Base-by-base conservation (phyloP, 306 rosid genomes). In the Glycine latifolia region DNA sequence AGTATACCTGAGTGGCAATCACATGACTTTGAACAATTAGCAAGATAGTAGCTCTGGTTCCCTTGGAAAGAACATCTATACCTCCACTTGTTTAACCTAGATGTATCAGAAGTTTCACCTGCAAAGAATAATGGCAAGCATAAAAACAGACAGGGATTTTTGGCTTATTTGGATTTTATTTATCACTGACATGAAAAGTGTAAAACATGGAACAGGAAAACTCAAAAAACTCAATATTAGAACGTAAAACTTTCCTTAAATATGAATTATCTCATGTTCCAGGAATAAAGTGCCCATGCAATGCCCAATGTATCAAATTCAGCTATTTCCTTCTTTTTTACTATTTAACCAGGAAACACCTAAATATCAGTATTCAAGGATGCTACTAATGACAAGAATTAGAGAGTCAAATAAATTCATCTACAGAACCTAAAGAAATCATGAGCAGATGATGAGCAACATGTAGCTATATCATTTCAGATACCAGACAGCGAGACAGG, bases 61-160 rank as follows among this genome's bases (percentile, higher is more conserved):
- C 20, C 20, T 20, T 20, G 20, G 20, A 20, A 20, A 20, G 20
- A 20, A 20, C 20, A 20, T 20, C 20, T 20, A 20, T 1, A 20
- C 20, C 20, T 20, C 20, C 20, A 20, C 20, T 20, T 20, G 20
- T 20, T 20, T 20, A 20, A 20, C 0, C 20, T 20, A 20, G 20
- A 20, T 20, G 20, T 20, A 20, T 20, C 20, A 26, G 88, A 83
- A 81, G 86, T 73, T 71, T 85, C 88, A 79, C 81, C 97, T 92
- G 89, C 87, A 83, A 84, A 76, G 55, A 87, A 71, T 59, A 50
- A 79, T 7, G 56, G 49, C 47, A 65, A 15, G 10, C 37, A 52
- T 65, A 55, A 33, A 52, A 71, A 26, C 20, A 35, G 43, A 11
- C 26, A n/a, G n/a, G 17, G 8, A 60, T 31, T 62, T 74, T 41